These are phyloP conservation scores for Penicillium longicatenatum DNA, from an alignment of 495 filamentous ascomycete genomes.

Conservation along the genomic window DNA sequence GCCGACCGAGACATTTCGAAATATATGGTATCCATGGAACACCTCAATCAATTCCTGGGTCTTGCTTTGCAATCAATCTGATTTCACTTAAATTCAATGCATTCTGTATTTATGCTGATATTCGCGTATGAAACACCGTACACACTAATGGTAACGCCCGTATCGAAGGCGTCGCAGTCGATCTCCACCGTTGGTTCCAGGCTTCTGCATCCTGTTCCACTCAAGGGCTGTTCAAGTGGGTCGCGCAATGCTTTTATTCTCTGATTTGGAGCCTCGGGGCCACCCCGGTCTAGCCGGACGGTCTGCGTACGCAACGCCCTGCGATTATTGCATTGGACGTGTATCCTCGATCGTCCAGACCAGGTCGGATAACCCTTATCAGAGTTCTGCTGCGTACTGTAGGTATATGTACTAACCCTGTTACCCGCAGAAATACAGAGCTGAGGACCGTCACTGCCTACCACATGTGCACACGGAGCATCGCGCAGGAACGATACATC, in stretches of 20 bases:
- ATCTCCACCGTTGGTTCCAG: constrained; percentile 28
- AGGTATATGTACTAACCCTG: neutral
- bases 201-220: constrained; percentile 22
- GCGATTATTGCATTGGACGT: constrained; percentile 9
- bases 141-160: constrained; percentile 17
- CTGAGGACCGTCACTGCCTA: neutral
- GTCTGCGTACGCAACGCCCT: constrained; percentile 16
- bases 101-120: neutral
- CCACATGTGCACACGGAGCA: constrained; percentile 1
- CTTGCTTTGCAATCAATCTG: neutral
- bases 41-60: neutral
- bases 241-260: constrained; percentile 21
- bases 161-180: constrained; percentile 13
- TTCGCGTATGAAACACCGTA: constrained; percentile 8
- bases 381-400: neutral
- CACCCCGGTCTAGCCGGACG: constrained; percentile 14
- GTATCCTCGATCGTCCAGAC: neutral
- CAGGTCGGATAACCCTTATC: neutral
- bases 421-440: neutral
- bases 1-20: neutral
- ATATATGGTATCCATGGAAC: neutral
- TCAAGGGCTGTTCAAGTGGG: constrained; percentile 22
- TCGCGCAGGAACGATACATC: constrained; percentile 30
- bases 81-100: neutral
- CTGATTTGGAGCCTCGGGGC: constrained; percentile 23